A percentile compares a stretch with the other conserved stretches of the same genome.
Evolutionary conservation across 768 basidiomycete species (phyloP).

Genomic region (Dentipellis sp.): DNA sequence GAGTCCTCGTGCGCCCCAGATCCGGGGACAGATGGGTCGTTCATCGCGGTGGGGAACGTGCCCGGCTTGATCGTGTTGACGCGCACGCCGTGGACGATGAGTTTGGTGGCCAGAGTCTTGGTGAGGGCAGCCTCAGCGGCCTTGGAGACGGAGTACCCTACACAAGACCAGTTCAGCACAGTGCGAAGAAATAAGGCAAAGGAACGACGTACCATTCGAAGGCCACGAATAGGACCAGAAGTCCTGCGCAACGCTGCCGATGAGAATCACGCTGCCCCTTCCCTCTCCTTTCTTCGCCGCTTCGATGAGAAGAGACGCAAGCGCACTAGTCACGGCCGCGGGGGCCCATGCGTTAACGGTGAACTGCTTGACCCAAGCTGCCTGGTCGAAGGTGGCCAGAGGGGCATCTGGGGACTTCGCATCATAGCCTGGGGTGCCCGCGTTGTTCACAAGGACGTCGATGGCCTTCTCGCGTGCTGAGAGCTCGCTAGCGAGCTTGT

Average conservation of each 20-base stretch:
- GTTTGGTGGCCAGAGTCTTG: no score
- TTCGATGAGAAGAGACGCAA: constrained; percentile 43
- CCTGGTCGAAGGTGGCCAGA: constrained; percentile 50
- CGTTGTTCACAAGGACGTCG: constrained; percentile 71
- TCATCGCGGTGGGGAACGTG: no score
- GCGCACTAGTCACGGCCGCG: constrained; percentile 65
- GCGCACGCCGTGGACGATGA: no score
- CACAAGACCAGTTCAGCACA: constrained; percentile 37
- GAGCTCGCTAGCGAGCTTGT: constrained; percentile 32
- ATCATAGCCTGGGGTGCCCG: constrained; percentile 41
- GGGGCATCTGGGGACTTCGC: constrained; percentile 30
- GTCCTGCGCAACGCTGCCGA: no score
- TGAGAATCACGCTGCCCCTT: no score
- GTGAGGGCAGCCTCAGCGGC: no score
- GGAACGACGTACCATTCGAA: constrained; percentile 67
- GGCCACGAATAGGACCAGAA: constrained; percentile 26
- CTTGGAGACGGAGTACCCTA: no score
- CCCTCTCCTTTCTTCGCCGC: no score
- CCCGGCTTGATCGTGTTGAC: no score
- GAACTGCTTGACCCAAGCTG: constrained; percentile 67
- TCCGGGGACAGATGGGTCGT: constrained; percentile 20
- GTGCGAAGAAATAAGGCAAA: constrained; percentile 71
- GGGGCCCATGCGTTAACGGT: constrained; percentile 62
- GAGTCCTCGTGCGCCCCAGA: constrained; percentile 27
- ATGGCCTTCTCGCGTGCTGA: constrained; percentile 57